Base-by-base conservation (phyloP, 495 filamentous ascomycete species). In the Geoglossum glabrum region DNA sequence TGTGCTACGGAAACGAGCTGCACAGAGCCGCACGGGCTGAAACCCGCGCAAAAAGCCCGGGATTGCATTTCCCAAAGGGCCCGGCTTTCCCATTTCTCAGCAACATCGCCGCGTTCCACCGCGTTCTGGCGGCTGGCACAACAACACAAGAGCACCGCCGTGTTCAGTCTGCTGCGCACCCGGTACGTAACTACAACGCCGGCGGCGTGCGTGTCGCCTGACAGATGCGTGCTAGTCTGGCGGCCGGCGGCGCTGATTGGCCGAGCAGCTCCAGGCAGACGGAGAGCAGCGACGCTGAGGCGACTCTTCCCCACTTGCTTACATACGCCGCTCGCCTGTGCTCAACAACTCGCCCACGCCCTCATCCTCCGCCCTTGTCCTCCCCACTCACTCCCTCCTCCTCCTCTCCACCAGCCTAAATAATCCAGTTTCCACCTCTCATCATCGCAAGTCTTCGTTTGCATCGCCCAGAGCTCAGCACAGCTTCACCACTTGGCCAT, bases 271-370 rank as follows among this genome's bases (percentile, higher is more conserved):
- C 23, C 9, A 30, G 49, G 23, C 26, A 52, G 49, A 30, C 49
- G 30, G 26, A 23, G 49, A 3, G 10, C 23, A 4, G 21, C 49
- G 23, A 8, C 49, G 28, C 49, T 31, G 10, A 52, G 49, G 49
- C 49, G 49, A 52, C 17, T 31, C 26, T 52, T 52, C 49, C 49
- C 49, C 49, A 52, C 49, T 52, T 50, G n/a, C 23, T 21, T 50
- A 25, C 1, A 5, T 47, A 6, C 43, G 43, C 15, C 46, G 21
- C 21, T 21, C 26, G 46, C 46, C 26, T 50, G 26, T n/a, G 26
- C 46, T 21, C 46, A 11, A 7, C 21, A 28, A 28, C 46, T 23
- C 46, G 49, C 36, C 36, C 36, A 13, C 36, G 17, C 17, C 36
- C 36, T 7, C 17, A 8, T 8, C 31, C 11, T 11, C 11, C 11